Conservation (phyloP, 106 monocot genomes). For the Allium cepa region DNA sequence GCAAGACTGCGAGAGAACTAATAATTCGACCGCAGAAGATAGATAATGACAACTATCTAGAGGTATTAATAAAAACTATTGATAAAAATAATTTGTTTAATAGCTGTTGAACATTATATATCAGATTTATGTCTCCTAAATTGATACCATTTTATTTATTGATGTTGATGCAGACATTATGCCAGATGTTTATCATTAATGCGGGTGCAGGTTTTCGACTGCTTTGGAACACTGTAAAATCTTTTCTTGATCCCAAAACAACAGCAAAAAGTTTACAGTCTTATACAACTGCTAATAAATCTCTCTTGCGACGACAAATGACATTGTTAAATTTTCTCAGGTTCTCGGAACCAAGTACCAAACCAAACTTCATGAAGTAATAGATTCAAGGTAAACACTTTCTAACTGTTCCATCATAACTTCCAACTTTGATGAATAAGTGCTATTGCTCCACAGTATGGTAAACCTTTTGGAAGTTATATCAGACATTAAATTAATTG, state of each 20-base stretch:
- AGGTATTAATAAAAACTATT: conserved; percentile 21
- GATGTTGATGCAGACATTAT: conserved; percentile 28
- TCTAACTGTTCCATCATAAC: too few species aligned
- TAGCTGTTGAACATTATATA: too few species aligned
- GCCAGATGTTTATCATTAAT: conserved; percentile 52
- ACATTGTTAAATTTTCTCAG: conserved; percentile 19
- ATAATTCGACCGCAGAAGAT: conserved; percentile 67
- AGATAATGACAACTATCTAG: conserved; percentile 79
- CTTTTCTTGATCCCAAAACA: conserved; percentile 58
- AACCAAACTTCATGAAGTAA: conserved; percentile 45
- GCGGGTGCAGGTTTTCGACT: conserved; percentile 54
- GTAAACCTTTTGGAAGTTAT: too few species aligned
- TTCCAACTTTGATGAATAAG: too few species aligned
- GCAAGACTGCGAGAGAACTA: conserved; percentile 72
- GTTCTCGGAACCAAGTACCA: conserved; percentile 56
- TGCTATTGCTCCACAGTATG: too few species aligned
- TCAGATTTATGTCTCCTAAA: too few species aligned
- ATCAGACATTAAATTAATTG: too few species aligned
- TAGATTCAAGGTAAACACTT: conserved; percentile 34
- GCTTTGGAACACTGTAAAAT: conserved; percentile 50
- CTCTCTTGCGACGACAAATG: background rate
- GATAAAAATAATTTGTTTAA: too few species aligned
- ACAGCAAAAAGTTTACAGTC: conserved; percentile 26
- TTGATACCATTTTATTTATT: background rate
- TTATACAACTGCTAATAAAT: background rate